Evolutionary conservation across 768 basidiomycete genomes (phyloP).

Genomic region (Phlebiopsis gigantea): DNA sequence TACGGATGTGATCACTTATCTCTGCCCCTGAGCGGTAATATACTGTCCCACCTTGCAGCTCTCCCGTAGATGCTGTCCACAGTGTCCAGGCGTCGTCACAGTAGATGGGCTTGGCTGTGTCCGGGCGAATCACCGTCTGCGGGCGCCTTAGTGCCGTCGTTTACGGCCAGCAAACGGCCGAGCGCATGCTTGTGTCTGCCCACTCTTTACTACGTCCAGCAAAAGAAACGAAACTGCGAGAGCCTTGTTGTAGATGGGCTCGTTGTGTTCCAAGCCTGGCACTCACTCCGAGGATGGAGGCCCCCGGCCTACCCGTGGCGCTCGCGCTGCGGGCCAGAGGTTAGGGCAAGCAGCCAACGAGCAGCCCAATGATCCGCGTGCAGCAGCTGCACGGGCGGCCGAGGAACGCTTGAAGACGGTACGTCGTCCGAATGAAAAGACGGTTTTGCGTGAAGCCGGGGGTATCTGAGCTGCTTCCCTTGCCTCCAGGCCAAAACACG

Average conservation of each 20-base stretch:
- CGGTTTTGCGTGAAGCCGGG: background rate
- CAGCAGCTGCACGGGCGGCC: conserved; percentile 32
- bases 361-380: conserved; percentile 19
- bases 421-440: conserved; percentile 7
- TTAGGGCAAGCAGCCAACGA: conserved; percentile 6
- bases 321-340: background rate
- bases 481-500: conserved; percentile 34
- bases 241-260: conserved; percentile 24
- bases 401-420: conserved; percentile 30
- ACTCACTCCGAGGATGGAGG: conserved; percentile 23
- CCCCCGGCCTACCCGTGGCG: conserved; percentile 15
- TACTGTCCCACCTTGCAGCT: too few relatives aligned
- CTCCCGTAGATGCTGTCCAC: too few relatives aligned
- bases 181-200: background rate
- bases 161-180: background rate
- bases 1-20: too few relatives aligned
- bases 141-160: background rate
- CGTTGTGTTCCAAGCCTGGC: conserved; percentile 31
- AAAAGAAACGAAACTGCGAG: background rate
- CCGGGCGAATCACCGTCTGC: background rate
- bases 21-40: too few relatives aligned
- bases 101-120: background rate
- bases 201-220: too few relatives aligned
- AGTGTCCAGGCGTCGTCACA: too few relatives aligned
- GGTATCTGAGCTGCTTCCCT: background rate